These are phyloP conservation scores for Candida fluviatilis DNA, from an alignment of 805 yeast genomes.

Conservation along the genomic window DNA sequence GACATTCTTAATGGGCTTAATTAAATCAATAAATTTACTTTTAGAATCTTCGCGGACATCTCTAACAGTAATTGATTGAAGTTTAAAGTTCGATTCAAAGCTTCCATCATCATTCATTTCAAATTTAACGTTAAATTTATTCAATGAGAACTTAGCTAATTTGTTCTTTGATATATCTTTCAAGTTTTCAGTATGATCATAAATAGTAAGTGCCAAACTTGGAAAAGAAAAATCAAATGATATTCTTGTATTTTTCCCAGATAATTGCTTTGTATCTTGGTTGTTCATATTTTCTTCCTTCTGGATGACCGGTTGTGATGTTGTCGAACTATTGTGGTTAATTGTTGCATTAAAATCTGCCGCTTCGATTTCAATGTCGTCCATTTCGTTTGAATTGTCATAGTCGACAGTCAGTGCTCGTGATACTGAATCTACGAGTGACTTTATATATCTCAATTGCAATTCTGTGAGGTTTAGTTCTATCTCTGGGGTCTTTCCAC, in stretches of 20 bases:
- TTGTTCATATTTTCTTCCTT: background rate
- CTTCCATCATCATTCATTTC: slow-evolving; percentile 51
- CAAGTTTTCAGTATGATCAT: slow-evolving; percentile 44
- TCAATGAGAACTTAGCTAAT: slow-evolving; percentile 44
- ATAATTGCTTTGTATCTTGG: background rate
- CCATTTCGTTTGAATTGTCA: slow-evolving; percentile 37
- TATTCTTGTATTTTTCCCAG: slow-evolving; percentile 24
- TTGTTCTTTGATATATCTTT: slow-evolving; percentile 30
- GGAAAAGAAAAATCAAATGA: slow-evolving; percentile 59
- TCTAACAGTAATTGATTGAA: slow-evolving; percentile 70
- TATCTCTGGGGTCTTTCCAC: slow-evolving; percentile 60
- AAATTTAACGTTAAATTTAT: slow-evolving; percentile 51
- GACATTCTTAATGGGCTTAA: slow-evolving; percentile 58
- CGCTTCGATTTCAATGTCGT: slow-evolving; percentile 52
- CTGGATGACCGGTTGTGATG: background rate
- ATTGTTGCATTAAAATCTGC: slow-evolving; percentile 54
- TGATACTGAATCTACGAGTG: slow-evolving; percentile 53
- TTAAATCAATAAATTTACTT: slow-evolving; percentile 74
- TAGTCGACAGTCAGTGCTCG: slow-evolving; percentile 45
- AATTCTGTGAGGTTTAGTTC: slow-evolving; percentile 66
- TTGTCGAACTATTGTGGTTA: slow-evolving; percentile 15
- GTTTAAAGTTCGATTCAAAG: slow-evolving; percentile 54
- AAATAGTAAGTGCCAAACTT: slow-evolving; percentile 55
- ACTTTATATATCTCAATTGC: slow-evolving; percentile 57
- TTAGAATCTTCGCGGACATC: slow-evolving; percentile 63